Evolutionary conservation across 2,329 filamentous ascomycete genomes (phyloP), one percentile per base, ranked within the genome.

Genomic region (Stagonosporopsis chrysanthemi): DNA sequence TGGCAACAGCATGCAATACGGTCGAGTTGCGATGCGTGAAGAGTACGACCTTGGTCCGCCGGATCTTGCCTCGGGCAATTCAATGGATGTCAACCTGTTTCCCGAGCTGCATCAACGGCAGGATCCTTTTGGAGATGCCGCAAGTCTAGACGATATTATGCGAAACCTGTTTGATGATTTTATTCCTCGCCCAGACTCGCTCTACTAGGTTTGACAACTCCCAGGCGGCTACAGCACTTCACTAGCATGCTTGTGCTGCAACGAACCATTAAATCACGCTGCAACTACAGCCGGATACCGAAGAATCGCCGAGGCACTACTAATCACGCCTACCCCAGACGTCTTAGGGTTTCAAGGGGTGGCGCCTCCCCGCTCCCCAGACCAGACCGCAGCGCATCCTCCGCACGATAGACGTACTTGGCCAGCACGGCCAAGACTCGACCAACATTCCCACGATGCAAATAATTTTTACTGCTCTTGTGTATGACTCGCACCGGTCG

Each of bases 111-210:
- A 47, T 19, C 33, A 23, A 46, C 6, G 31, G 17, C 43, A 36
- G 31, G 24, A 47, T 19, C 29, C 44, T 24, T 47, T 47, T 11
- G 29, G 29, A 33, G 44, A 47, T 12, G 23, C 8, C 7, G 29
- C 23, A 4, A 47, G 26, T 19, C 12, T 47, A 6, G 31, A 47
- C 17, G 19, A 47, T n/a, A 36, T 47, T 7, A 47, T 47, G 44
- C n/a, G 33, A 12, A 63, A 81, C 77, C 85, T 85, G 87, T 66
- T 78, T 78, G 39, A 75, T 69, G 80, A 88, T 77, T 79, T 91
- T 95, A 64, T 93, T 87, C 69, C 82, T 4, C 36, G 19, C 17
- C n/a, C 11, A 22, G 36, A 39, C 17, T 12, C 9, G 17, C 7
- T 22, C 4, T 22, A 22, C 17, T 11, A 39, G 36, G 4, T 22